phyloP scores from a whole-genome alignment of 495 filamentous ascomycete genomes.

The Talaromyces proteolyticus region DNA sequence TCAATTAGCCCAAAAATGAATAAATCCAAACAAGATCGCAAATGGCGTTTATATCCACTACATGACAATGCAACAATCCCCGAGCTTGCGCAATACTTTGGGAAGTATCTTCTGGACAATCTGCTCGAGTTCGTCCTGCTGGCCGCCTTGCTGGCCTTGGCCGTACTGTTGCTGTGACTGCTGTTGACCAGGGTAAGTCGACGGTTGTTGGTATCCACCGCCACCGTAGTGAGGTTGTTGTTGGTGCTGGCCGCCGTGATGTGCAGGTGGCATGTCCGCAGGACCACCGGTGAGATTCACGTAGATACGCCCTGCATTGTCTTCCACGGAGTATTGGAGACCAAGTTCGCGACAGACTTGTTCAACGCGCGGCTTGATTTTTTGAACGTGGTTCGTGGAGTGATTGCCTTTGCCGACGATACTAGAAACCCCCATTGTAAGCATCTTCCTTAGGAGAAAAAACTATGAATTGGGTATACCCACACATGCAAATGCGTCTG shows the following conservation, averaged over 20 bases:
- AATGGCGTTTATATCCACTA: constrained; percentile 37
- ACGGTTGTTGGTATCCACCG: constrained; percentile 20
- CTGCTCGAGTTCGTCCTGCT: constrained; percentile 57
- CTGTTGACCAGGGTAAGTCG: constrained; percentile 34
- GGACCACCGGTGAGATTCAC: constrained; percentile 59
- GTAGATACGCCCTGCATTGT: constrained; percentile 82
- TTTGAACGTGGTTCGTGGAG: constrained; percentile 69
- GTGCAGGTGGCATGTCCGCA: constrained; percentile 45
- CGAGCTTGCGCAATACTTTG: constrained; percentile 55
- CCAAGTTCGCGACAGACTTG: constrained; percentile 76
- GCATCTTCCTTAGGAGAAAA: background rate
- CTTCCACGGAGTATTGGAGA: constrained; percentile 74
- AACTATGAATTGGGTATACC: constrained; percentile 12
- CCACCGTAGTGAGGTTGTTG: constrained; percentile 21
- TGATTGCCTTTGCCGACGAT: constrained; percentile 97
- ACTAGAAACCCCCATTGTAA: constrained; percentile 16
- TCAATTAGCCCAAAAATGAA: too few relatives aligned
- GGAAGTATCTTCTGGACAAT: constrained; percentile 57
- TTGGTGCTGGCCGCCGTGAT: constrained; percentile 24
- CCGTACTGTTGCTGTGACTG: constrained; percentile 24
- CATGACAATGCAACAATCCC: constrained; percentile 75
- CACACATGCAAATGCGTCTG: constrained; percentile 74
- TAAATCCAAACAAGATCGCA: constrained; percentile 1
- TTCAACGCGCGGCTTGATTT: constrained; percentile 89
- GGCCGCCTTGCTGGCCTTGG: constrained; percentile 10